A percentile compares a stretch with the other conserved stretches of the same genome.
Conservation (phyloP, 768 basidiomycete species). For the Xerocomellus amylosporus region DNA sequence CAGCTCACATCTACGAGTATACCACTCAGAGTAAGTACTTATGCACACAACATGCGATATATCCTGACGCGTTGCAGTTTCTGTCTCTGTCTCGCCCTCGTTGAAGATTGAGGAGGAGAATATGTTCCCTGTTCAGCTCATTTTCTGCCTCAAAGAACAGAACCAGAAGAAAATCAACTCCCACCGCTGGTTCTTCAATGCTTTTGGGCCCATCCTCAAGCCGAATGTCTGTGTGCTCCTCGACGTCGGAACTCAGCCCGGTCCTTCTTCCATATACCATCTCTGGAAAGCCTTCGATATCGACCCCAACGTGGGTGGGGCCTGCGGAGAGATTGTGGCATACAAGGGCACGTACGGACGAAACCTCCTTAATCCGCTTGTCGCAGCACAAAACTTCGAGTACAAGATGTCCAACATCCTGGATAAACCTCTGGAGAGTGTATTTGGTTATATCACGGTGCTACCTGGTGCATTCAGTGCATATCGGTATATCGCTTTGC, state of each 20-base stretch:
- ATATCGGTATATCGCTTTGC: constrained; percentile 85
- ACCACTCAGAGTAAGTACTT: constrained; percentile 73
- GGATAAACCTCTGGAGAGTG: constrained; percentile 85
- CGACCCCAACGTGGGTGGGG: constrained; percentile 87
- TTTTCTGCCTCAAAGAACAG: constrained; percentile 90
- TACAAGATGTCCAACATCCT: constrained; percentile 87
- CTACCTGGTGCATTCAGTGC: constrained; percentile 92
- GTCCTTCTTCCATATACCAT: constrained; percentile 86
- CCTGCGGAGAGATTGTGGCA: constrained; percentile 93
- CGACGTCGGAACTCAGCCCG: constrained; percentile 85
- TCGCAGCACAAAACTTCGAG: constrained; percentile 92
- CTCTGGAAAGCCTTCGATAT: constrained; percentile 95
- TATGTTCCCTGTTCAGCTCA: constrained; percentile 84
- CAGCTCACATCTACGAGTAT: constrained; percentile 91
- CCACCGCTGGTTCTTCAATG: constrained; percentile 94
- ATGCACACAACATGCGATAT: not conserved
- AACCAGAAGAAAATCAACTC: constrained; percentile 97
- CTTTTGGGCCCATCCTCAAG: constrained; percentile 75
- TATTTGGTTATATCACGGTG: constrained; percentile 95
- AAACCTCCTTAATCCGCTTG: constrained; percentile 80
- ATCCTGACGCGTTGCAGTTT: constrained; percentile 48
- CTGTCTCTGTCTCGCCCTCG: constrained; percentile 58
- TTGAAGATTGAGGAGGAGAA: constrained; percentile 82
- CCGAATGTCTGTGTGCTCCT: constrained; percentile 92
- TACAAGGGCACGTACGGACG: constrained; percentile 81